Base-by-base conservation (phyloP, 1,284 basidiomycete species). In the Malassezia globosa region DNA sequence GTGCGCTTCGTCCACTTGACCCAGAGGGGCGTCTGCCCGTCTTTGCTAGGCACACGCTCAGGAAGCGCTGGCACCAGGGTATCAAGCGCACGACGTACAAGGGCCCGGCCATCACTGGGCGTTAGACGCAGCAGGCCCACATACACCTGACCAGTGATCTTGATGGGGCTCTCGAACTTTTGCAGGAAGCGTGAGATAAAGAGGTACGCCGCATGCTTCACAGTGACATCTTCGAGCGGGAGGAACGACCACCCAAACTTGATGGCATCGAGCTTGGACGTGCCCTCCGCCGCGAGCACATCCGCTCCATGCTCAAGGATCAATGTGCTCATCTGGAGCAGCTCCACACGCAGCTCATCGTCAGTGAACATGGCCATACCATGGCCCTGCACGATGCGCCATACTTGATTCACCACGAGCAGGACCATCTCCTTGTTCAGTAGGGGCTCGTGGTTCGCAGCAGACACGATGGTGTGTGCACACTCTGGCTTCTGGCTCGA, bases 91-190 rank as follows among this genome's bases (percentile, higher is more conserved):
- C 87, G 83, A 42, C 86, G 82, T 54, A 88, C 83, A 26, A 87
- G 77, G 1, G 80, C 73, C 54, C 87, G 72, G 22, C 76, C 84
- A 45, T 89, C 87, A 40, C 75, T 88, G 81, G 63, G 83, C 78
- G 59, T 81, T 41, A 83, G 80, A 27, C 86, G 84, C 51, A 99
- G 77, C n/a, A 97, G 76, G 8, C 87, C 89, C 14, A 82, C 82
- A 86, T 90, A 96, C 23, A 92, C 86, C n/a, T 86, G 81, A 37
- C 90, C 76, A 39, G 95, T 82, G 72, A 99, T 94, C 73, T 96
- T 96, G 58, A 82, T 78, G 0, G 94, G 92, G 4, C 84, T 86
- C 38, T 87, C 87, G 72, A 87, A 94, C 2, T 81, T 82, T 29
- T 84, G 83, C 67, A 95, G 88, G 77, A 97, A 96, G 40, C 85